A percentile compares a stretch with the other conserved stretches of the same genome.
Conservation (phyloP, 805 yeast species). For the Sugiyamaella valdiviana region DNA sequence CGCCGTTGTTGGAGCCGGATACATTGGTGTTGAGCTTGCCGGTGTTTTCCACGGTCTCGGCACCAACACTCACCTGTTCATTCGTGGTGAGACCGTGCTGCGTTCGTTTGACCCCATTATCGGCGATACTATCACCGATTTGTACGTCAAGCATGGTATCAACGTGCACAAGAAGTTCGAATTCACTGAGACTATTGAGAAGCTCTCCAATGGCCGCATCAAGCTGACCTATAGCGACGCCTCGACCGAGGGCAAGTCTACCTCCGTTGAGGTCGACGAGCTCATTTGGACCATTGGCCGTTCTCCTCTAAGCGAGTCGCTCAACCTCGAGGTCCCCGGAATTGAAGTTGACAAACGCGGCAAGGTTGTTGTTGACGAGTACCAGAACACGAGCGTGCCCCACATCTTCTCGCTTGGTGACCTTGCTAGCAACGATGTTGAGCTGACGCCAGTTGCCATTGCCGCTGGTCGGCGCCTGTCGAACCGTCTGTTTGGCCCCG, state of each 20-base stretch:
- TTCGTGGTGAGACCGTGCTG: slow-evolving; percentile 86
- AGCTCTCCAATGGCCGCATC: slow-evolving; percentile 41
- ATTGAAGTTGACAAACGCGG: slow-evolving; percentile 53
- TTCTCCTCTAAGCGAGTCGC: slow-evolving; percentile 54
- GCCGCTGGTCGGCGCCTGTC: slow-evolving; percentile 95
- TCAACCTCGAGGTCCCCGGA: slow-evolving; percentile 74
- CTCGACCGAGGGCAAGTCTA: slow-evolving; percentile 33
- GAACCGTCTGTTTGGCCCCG: slow-evolving; percentile 85
- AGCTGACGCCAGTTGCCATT: slow-evolving; percentile 96
- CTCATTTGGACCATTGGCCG: slow-evolving; percentile 95
- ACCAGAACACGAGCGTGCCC: slow-evolving; percentile 68
- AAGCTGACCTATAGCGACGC: slow-evolving; percentile 39
- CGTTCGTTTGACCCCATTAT: slow-evolving; percentile 81
- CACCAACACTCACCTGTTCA: slow-evolving; percentile 75
- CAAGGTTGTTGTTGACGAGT: slow-evolving; percentile 77
- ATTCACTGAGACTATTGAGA: slow-evolving; percentile 37
- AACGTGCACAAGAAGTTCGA: slow-evolving; percentile 65
- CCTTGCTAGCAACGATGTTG: slow-evolving; percentile 76
- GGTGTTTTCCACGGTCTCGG: slow-evolving; percentile 91
- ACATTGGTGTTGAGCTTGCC: slow-evolving; percentile 91
- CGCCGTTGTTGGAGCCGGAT: slow-evolving; percentile 96
- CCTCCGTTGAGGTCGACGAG: slow-evolving; percentile 60
- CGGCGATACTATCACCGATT: slow-evolving; percentile 71
- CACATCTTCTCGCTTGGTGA: slow-evolving; percentile 87
- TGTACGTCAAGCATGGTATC: slow-evolving; percentile 75